Evolutionary conservation across 164 flowering plant genomes (phyloP).

Genomic region (Euptelea pleiosperma): DNA sequence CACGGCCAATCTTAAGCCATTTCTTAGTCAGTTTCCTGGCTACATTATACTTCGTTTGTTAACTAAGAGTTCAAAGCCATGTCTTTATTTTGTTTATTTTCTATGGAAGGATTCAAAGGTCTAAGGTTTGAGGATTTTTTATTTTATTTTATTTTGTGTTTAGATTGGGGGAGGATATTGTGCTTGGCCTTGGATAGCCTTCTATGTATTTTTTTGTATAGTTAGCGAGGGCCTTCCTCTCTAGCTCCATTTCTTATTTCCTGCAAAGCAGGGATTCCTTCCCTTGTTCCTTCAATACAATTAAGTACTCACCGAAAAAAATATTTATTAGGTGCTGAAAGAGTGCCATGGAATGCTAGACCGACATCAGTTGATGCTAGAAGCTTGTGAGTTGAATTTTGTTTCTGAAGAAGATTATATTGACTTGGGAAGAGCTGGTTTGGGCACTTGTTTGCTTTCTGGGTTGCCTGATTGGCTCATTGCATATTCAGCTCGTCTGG

Average conservation of each 20-base stretch:
- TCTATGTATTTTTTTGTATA: too few species aligned
- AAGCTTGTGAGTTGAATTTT: constrained; percentile 74
- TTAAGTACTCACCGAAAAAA: too few species aligned
- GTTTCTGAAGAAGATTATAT: constrained; percentile 89
- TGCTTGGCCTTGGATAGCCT: too few species aligned
- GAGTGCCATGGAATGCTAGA: constrained; percentile 89
- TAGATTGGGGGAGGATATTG: too few species aligned
- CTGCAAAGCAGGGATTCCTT: too few species aligned
- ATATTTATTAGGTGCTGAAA: constrained; percentile 60
- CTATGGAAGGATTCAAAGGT: too few species aligned
- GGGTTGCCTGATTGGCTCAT: constrained; percentile 96
- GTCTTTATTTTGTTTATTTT: too few species aligned
- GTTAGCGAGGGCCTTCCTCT: too few species aligned
- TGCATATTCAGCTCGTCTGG: constrained; percentile 97
- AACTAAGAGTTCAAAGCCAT: constrained; percentile 5
- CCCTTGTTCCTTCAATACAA: too few species aligned
- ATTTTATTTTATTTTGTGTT: too few species aligned
- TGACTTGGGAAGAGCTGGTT: constrained; percentile 83
- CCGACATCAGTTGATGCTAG: constrained; percentile 77
- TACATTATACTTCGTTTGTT: constrained; percentile 1
- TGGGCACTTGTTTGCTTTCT: constrained; percentile 90
- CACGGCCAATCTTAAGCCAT: neutral
- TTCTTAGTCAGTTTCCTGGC: constrained; percentile 3
- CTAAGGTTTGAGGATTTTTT: too few species aligned
- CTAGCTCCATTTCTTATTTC: too few species aligned